Conservation (phyloP, 768 basidiomycete species). For the Boletales sp. region DNA sequence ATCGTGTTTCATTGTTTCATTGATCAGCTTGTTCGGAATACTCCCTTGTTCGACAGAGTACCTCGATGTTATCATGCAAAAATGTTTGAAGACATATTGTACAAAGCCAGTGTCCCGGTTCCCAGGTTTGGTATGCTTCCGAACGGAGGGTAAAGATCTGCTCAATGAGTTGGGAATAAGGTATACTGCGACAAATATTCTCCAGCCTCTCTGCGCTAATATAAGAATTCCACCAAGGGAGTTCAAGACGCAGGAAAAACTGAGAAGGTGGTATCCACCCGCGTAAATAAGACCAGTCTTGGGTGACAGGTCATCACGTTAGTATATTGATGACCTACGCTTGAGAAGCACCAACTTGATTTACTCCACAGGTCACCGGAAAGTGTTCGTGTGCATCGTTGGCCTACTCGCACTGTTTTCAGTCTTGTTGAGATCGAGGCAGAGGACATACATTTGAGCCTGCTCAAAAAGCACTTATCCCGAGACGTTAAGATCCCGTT, state of each 20-base stretch:
- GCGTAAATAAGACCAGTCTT: conserved; percentile 18
- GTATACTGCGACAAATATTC: conserved; percentile 3
- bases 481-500: neutral
- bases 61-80: conserved; percentile 8
- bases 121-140: conserved; percentile 4
- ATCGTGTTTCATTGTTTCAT: neutral
- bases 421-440: neutral
- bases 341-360: conserved; percentile 5
- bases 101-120: conserved; percentile 11
- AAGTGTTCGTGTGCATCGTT: neutral
- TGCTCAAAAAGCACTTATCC: neutral
- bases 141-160: conserved; percentile 4
- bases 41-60: neutral
- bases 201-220: neutral
- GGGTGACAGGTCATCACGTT: neutral
- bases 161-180: conserved; percentile 7
- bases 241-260: conserved; percentile 8
- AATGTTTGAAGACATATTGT: conserved; percentile 7
- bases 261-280: conserved; percentile 9
- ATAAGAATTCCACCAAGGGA: conserved; percentile 16
- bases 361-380: conserved; percentile 4
- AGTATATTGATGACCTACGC: neutral
- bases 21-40: neutral
- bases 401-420: neutral
- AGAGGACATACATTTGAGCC: conserved; percentile 5